Base-by-base conservation (phyloP, 2,329 filamentous ascomycete genomes). In the Metarhizium humberi region DNA sequence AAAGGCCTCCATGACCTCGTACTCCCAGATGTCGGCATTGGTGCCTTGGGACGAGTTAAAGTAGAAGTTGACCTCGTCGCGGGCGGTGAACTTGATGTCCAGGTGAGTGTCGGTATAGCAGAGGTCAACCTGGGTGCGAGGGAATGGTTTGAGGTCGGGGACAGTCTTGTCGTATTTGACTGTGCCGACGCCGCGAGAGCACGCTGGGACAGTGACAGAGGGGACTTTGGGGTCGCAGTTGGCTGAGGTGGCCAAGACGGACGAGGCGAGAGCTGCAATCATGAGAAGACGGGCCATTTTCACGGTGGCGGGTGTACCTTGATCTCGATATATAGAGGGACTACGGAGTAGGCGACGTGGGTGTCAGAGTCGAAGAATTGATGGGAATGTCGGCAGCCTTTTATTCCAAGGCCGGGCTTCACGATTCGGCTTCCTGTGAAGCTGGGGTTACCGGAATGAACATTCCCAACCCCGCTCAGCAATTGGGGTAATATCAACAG, bases 1-100 rank as follows among this genome's bases (percentile, higher is more conserved):
- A 60, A 79, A 79, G 11, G 71, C 71, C 60, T 78, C 77, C 72
- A 79, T 75, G 40, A 78, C 76, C 59, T 78, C 74, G 61, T 78
- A 78, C 53, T 70, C 60, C 68, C 71, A 79, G 51, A 79, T 74
- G 48, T 72, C 67, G 51, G 72, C 75, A 57, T 79, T 78, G 47
- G 69, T 77, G 53, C 63, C 68, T 49, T 74, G 69, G 30, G 60
- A 67, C 18, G 63, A 61, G 61, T 77, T 71, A 65, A 71, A 78
- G 67, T 70, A 77, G 60, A 74, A 79, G 62, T 71, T 70, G 45
- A 67, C 71, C 66, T 79, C 76, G 46, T 76, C 67, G 52, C 69
- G 62, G 4, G 76, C 76, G 2, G 67, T 76, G 58, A 79, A 78
- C 3, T 65, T 69, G 52, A 78, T 61, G 32, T 68, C 61, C 46